Evolutionary conservation across 2,329 filamentous ascomycete species (phyloP), one percentile per base, ranked within the genome.

Genomic region (Sporothrix pallida): DNA sequence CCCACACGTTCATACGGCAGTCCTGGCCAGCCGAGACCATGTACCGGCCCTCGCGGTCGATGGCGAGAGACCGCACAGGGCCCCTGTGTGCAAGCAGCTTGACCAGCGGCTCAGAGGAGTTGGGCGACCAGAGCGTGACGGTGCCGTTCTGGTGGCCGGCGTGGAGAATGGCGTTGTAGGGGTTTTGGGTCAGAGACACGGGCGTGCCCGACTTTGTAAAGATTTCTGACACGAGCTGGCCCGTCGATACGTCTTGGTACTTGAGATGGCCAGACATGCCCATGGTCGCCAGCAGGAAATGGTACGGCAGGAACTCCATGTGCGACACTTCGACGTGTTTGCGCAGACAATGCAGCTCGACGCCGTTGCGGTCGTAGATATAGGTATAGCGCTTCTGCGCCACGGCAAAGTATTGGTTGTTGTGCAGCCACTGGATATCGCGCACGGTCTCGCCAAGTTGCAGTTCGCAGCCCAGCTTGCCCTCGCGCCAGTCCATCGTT

Each of bases 331-430:
- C 96, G 75, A 93, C 89, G 81, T 97, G 95, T 81, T 96, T 96
- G 82, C 91, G 91, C 79, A 99, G 84, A 80, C 93, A 95, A 81
- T 99, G 96, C 72, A 99, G 84, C 83, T 99, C 96, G 23, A 98
- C 93, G 70, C 96, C 96, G 73, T 93, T 89, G 73, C 90, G 87
- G 79, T 98, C 96, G 84, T 99, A 99, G 77, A 99, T 98, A 84
- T 97, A 99, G 76, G 96, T 93, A 78, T 96, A 92, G 83, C 95
- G 96, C 86, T 97, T 98, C 83, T 99, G 95, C 62, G 96, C 94
- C 13, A 97, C 94, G 0, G 95, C 95, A 83, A 98, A 98, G 83
- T 90, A 92, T 78, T 97, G 94, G 81, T 96, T 95, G 81, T 97
- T 97, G 83, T 98, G 94, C 78, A 98, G 86, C 93, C 94, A 99